Conservation (phyloP, 257 asterid genomes). For the Petrea volubilis region DNA sequence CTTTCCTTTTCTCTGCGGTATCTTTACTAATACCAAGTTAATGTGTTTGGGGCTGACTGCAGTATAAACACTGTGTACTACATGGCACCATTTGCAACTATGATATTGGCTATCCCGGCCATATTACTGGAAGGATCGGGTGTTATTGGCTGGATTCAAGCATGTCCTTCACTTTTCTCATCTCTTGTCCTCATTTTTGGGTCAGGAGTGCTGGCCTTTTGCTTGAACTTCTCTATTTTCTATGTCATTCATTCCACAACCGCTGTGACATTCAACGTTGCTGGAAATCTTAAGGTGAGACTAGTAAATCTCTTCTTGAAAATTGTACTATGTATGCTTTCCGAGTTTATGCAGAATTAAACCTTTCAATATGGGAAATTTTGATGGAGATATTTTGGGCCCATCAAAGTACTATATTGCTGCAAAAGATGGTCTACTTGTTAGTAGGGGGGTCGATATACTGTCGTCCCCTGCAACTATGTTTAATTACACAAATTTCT, state of each 20-base stretch:
- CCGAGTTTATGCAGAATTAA: no score
- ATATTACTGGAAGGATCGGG: constrained; percentile 86
- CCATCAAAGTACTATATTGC: not conserved
- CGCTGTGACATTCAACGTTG: constrained; percentile 97
- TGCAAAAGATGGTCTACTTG: not conserved
- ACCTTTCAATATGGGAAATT: no score
- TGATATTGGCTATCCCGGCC: constrained; percentile 89
- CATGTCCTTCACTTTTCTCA: constrained; percentile 57
- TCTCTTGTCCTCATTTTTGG: constrained; percentile 71
- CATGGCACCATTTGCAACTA: constrained; percentile 97
- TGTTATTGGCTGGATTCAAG: constrained; percentile 65
- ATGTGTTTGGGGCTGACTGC: constrained; percentile 21
- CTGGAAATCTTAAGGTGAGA: constrained; percentile 95
- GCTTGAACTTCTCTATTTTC: constrained; percentile 92
- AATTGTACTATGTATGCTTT: not conserved
- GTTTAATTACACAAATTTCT: no score
- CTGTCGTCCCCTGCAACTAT: no score
- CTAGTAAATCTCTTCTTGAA: not conserved
- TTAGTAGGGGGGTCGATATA: no score
- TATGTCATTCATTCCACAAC: constrained; percentile 96
- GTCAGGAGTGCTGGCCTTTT: constrained; percentile 89
- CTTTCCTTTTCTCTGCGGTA: not conserved
- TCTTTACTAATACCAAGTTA: not conserved
- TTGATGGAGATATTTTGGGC: no score
- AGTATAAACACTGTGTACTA: constrained; percentile 97